Conservation (phyloP, 75 land plant genomes). For the Ceratopteris richardii region DNA sequence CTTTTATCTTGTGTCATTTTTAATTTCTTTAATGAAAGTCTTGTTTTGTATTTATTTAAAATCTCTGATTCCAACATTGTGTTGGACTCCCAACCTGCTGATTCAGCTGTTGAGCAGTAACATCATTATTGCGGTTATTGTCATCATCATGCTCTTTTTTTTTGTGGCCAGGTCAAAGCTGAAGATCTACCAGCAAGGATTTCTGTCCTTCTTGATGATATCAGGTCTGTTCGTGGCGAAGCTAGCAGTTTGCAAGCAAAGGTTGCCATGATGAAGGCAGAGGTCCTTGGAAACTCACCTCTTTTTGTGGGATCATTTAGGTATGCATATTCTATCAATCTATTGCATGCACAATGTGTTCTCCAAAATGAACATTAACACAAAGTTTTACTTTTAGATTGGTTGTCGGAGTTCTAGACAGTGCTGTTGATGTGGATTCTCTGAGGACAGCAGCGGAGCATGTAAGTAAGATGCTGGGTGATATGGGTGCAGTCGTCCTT, state of each 20-base stretch:
- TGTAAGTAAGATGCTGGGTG: slow-evolving; percentile 44
- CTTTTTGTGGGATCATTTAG: slow-evolving; percentile 38
- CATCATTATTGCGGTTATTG: no score
- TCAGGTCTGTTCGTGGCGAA: slow-evolving; percentile 53
- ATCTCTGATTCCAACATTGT: no score
- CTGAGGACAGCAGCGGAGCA: slow-evolving; percentile 77
- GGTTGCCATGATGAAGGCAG: slow-evolving; percentile 66
- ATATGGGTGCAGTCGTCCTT: slow-evolving; percentile 74
- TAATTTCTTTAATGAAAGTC: no score
- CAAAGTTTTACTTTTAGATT: slow-evolving; percentile 38
- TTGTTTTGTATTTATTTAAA: no score
- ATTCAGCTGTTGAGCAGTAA: no score
- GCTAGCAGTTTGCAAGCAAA: slow-evolving; percentile 40
- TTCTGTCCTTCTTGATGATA: slow-evolving; percentile 57
- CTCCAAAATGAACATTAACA: background rate
- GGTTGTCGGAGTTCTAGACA: slow-evolving; percentile 67
- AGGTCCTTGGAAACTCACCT: slow-evolving; percentile 40
- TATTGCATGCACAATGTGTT: background rate
- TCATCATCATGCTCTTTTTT: no score
- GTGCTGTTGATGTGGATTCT: slow-evolving; percentile 68
- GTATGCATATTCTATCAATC: background rate
- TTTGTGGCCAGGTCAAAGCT: slow-evolving; percentile 76
- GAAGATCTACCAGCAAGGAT: slow-evolving; percentile 72
- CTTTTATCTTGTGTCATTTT: no score
- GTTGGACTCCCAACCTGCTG: no score